A percentile compares a stretch with the other conserved stretches of the same genome.
These are phyloP conservation scores for Lolium perenne DNA, from an alignment of 176 grass and related monocot genomes.

Conservation along the genomic window DNA sequence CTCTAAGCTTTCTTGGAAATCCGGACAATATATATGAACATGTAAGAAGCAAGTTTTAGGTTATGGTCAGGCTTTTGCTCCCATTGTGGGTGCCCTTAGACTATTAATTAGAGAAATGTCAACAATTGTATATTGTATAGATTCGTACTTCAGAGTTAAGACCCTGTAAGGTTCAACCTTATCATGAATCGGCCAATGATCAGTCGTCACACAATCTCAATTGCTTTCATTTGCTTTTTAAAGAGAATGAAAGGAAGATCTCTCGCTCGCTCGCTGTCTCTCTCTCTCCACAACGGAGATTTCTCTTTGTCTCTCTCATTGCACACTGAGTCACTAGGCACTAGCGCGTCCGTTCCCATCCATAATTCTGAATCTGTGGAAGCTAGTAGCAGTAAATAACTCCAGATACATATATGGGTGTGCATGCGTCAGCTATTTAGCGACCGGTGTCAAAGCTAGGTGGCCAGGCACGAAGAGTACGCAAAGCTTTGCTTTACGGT, in stretches of 20 bases:
- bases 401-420: not conserved
- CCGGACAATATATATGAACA: not conserved
- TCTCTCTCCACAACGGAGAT: too few species aligned
- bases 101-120: not conserved
- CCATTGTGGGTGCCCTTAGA: not conserved
- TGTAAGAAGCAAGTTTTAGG: not conserved
- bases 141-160: not conserved
- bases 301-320: not conserved
- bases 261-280: not conserved
- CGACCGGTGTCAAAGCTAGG: slow-evolving; percentile 11
- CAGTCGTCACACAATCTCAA: not conserved
- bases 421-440: not conserved
- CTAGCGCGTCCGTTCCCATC: slow-evolving; percentile 45
- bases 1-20: not conserved
- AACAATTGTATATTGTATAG: not conserved
- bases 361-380: slow-evolving; percentile 34
- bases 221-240: slow-evolving; percentile 23
- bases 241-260: slow-evolving; percentile 25
- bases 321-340: slow-evolving; percentile 38
- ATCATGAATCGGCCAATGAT: not conserved
- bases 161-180: not conserved
- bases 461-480: not conserved
- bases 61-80: not conserved
- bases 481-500: not conserved
- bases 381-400: not conserved